phyloP scores from a whole-genome alignment of 164 flowering plant genomes.

The Kingdonia uniflora region DNA sequence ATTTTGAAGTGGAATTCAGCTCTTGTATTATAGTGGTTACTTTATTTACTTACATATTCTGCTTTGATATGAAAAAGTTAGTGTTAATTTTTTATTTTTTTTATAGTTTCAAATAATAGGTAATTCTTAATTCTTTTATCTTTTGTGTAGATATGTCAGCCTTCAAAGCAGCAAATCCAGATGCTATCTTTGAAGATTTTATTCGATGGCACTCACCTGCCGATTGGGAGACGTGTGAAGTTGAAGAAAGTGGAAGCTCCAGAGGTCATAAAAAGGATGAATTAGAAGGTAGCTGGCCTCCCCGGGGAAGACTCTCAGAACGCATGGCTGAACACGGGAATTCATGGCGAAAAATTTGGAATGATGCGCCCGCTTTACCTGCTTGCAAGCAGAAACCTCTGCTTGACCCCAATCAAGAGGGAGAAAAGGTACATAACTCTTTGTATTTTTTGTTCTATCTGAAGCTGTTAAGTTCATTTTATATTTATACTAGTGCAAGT shows the following conservation, averaged over 20 bases:
- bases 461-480: too few species aligned
- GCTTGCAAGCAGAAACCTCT: conserved; percentile 88
- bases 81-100: too few species aligned
- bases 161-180: conserved; percentile 96
- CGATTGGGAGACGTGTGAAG: conserved; percentile 62
- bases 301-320: conserved; percentile 74
- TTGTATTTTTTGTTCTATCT: neutral
- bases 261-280: conserved; percentile 6
- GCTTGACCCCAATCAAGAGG: conserved; percentile 82
- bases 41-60: too few species aligned
- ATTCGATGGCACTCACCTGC: conserved; percentile 99
- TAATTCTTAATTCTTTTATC: too few species aligned
- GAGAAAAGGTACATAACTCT: conserved; percentile 79
- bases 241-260: conserved; percentile 6
- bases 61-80: too few species aligned
- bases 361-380: conserved; percentile 55
- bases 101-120: too few species aligned
- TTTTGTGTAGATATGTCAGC: conserved; percentile 80
- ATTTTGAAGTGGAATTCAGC: too few species aligned
- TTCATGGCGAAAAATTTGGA: conserved; percentile 86
- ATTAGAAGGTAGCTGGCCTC: conserved; percentile 57
- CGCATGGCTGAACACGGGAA: conserved; percentile 68
- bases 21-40: too few species aligned
- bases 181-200: conserved; percentile 90
- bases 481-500: too few species aligned